Conservation (phyloP, 2,329 filamentous ascomycete species). For the Orbilia javanica region DNA sequence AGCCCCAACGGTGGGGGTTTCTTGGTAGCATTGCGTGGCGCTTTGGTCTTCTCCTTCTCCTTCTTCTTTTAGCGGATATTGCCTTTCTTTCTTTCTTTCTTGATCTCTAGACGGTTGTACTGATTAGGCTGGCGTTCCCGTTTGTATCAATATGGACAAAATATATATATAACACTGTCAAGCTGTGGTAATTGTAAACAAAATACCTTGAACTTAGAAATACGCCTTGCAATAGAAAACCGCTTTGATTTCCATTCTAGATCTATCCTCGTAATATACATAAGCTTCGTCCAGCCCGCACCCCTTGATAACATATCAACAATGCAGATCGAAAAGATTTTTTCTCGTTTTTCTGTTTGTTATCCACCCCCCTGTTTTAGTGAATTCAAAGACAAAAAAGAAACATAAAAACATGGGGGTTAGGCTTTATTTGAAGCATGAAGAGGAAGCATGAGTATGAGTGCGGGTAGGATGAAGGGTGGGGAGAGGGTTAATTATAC, state of each 20-base stretch:
- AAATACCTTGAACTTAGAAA: background rate
- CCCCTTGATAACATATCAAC: background rate
- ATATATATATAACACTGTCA: background rate
- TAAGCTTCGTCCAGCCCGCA: conserved; percentile 20
- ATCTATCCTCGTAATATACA: conserved; percentile 51
- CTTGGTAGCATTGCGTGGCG: no score
- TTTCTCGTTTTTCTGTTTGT: background rate
- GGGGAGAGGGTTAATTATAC: background rate
- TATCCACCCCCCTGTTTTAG: background rate
- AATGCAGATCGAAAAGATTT: background rate
- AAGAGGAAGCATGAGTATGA: background rate
- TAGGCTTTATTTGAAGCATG: background rate
- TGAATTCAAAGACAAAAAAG: background rate
- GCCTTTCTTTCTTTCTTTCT: background rate
- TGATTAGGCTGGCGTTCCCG: background rate
- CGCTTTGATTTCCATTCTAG: conserved; percentile 45
- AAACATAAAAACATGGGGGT: background rate
- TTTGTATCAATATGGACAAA: background rate
- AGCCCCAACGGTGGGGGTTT: no score
- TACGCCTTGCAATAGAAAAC: background rate
- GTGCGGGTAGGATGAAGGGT: background rate
- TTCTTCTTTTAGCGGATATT: background rate
- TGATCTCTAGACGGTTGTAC: background rate
- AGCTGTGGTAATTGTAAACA: background rate
- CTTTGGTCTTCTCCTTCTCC: no score